phyloP scores from a whole-genome alignment of 768 basidiomycete species.

The Mycena latifolia region DNA sequence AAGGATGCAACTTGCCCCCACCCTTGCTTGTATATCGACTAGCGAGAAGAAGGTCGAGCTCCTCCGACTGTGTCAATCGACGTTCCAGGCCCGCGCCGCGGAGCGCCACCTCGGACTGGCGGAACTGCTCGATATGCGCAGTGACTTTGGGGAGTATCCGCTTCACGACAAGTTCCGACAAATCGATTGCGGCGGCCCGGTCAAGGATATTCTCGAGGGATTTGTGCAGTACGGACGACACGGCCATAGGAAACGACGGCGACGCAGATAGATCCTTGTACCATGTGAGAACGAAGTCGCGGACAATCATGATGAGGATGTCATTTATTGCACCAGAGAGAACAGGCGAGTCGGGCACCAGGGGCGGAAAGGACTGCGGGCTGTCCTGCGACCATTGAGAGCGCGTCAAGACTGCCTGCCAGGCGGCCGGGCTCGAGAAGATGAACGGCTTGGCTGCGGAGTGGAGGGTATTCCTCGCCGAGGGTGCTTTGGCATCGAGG shows the following conservation, averaged over 20 bases:
- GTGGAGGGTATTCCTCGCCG: conserved; percentile 52
- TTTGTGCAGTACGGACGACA: conserved; percentile 80
- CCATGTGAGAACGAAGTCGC: conserved; percentile 93
- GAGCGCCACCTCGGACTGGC: conserved; percentile 88
- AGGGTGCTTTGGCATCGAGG: conserved; percentile 62
- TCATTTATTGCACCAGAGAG: conserved; percentile 83
- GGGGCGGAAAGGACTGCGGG: conserved; percentile 74
- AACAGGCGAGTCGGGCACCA: conserved; percentile 73
- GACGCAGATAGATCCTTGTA: conserved; percentile 89
- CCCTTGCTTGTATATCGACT: conserved; percentile 81
- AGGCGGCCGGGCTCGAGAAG: conserved; percentile 94
- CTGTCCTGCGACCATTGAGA: conserved; percentile 90
- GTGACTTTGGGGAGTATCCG: conserved; percentile 92
- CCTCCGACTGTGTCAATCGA: conserved; percentile 89
- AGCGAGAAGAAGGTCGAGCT: conserved; percentile 88
- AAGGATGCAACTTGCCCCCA: conserved; percentile 79
- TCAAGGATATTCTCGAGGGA: conserved; percentile 69
- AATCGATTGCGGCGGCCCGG: conserved; percentile 71
- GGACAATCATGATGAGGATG: conserved; percentile 82
- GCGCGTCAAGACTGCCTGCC: conserved; percentile 90
- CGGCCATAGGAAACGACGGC: conserved; percentile 88
- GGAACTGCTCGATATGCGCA: conserved; percentile 89
- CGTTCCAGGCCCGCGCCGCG: conserved; percentile 88
- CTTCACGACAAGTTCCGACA: conserved; percentile 82
- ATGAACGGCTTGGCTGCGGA: conserved; percentile 79